Base-by-base conservation (phyloP, 2,329 filamentous ascomycete species). In the Diaporthe velutina region DNA sequence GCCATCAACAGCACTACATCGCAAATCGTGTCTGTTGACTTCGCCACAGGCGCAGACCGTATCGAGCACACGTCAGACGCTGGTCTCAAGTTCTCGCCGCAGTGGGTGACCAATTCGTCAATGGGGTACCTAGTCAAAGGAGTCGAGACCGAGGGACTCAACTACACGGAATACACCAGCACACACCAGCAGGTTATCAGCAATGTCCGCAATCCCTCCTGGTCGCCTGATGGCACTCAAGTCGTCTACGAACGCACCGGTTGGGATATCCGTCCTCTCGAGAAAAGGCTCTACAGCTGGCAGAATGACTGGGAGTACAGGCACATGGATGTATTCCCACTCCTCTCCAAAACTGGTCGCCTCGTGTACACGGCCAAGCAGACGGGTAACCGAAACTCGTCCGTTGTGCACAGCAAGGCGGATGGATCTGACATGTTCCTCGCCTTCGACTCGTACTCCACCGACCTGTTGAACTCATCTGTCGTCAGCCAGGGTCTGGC, bases 261-360 rank as follows among this genome's bases (percentile, higher is more conserved):
- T 22, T 84, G 80, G 79, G 75, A 79, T 5, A 77, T 79, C 13
- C 83, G 84, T 5, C 77, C 81, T 1, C 80, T 82, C 70, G 82
- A 83, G 15, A 83, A 84, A 77, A 55, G 79, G 55, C 79, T 86
- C 8, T 86, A 82, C 76, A 83, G 80, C 75, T 86, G 81, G 80
- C 82, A 86, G 55, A 48, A 55, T 9, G 82, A 84, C 6, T 86
- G 81, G 81, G 85, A 86, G 7, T 86, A 86, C 74, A 82, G 83
- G 28, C 84, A 84, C 79, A 85, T 81, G 58, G 84, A 86, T 70
- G 83, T 86, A 4, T 86, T 86, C 78, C 84, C 85, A 0, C 78
- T 81, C 58, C 76, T 83, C 22, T 79, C 77, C 12, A 57, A 68
- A 74, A 72, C 77, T 60, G 70, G 77, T 2, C 78, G 75, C 1